Conservation (phyloP, 768 basidiomycete species). For the Vararia minispora region DNA sequence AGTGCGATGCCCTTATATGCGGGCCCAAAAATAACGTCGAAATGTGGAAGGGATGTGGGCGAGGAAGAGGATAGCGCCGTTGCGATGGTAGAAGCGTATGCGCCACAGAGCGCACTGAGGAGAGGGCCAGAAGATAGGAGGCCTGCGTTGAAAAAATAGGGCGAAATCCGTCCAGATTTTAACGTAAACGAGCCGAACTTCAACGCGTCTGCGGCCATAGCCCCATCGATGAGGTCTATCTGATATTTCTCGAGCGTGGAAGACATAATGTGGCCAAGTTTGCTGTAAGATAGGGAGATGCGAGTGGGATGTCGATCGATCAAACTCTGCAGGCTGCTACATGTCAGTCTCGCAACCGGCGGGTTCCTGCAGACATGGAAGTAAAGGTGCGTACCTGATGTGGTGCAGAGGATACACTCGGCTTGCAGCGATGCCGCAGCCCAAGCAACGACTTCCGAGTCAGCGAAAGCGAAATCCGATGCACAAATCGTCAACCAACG, state of each 20-base stretch:
- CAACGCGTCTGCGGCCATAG: conserved; percentile 61
- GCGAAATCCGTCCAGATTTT: conserved; percentile 89
- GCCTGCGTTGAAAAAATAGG: conserved; percentile 97
- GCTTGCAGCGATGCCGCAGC: too few species aligned
- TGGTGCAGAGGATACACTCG: too few species aligned
- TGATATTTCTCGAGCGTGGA: conserved; percentile 38
- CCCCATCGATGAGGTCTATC: conserved; percentile 53
- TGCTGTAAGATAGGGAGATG: too few species aligned
- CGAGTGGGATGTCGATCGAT: too few species aligned
- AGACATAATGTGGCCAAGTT: too few species aligned
- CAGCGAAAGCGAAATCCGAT: too few species aligned
- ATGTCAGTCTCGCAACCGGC: too few species aligned
- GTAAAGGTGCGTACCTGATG: too few species aligned
- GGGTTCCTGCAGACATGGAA: too few species aligned
- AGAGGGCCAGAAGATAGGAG: conserved; percentile 77
- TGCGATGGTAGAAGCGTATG: conserved; percentile 76
- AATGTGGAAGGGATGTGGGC: conserved; percentile 23
- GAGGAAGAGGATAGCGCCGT: conserved; percentile 30
- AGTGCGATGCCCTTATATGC: conserved; percentile 97
- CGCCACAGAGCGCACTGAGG: conserved; percentile 61
- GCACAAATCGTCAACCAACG: too few species aligned
- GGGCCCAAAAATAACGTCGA: conserved; percentile 90
- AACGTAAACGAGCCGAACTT: conserved; percentile 89
- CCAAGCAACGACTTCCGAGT: too few species aligned
- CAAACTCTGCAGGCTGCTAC: too few species aligned